A percentile compares a stretch with the other conserved stretches of the same genome.
These are phyloP conservation scores for Lactifluus subvellereus DNA, from an alignment of 768 basidiomycete genomes.

Conservation along the genomic window DNA sequence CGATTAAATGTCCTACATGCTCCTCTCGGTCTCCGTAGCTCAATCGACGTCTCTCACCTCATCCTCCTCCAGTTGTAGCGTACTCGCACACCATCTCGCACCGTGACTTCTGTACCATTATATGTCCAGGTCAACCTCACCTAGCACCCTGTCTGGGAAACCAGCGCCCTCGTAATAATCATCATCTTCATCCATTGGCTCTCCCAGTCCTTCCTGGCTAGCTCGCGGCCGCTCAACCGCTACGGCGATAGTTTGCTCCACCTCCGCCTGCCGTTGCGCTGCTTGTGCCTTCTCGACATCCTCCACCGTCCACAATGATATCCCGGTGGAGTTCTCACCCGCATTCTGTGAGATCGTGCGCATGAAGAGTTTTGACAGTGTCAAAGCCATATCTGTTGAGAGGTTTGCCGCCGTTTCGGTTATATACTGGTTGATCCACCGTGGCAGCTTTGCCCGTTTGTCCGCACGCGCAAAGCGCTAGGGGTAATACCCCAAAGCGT, in stretches of 20 bases:
- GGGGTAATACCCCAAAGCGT: background rate
- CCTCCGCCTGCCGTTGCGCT: slow-evolving; percentile 64
- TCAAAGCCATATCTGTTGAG: slow-evolving; percentile 96
- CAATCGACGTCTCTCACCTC: background rate
- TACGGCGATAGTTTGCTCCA: slow-evolving; percentile 41
- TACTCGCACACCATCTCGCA: slow-evolving; percentile 5
- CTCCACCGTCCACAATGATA: slow-evolving; percentile 92
- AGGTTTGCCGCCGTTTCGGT: slow-evolving; percentile 97
- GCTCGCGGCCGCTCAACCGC: slow-evolving; percentile 25
- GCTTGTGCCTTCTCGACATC: slow-evolving; percentile 84
- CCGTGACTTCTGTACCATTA: slow-evolving; percentile 15
- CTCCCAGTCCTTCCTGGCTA: slow-evolving; percentile 29
- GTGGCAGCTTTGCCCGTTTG: slow-evolving; percentile 91
- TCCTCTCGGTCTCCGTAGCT: background rate
- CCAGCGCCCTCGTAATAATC: slow-evolving; percentile 47
- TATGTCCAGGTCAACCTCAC: slow-evolving; percentile 45
- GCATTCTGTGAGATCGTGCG: slow-evolving; percentile 98
- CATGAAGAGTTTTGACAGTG: slow-evolving; percentile 93
- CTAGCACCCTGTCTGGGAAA: slow-evolving; percentile 48
- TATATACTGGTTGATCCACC: slow-evolving; percentile 99
- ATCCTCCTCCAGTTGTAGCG: slow-evolving; percentile 1
- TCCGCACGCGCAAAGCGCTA: slow-evolving; percentile 90
- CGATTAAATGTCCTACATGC: slow-evolving; percentile 8
- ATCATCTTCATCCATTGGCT: slow-evolving; percentile 30
- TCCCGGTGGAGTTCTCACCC: slow-evolving; percentile 90